Evolutionary conservation across 2,329 filamentous ascomycete genomes (phyloP), one percentile per base, ranked within the genome.

Genomic region (Neonectria neomacrospora): DNA sequence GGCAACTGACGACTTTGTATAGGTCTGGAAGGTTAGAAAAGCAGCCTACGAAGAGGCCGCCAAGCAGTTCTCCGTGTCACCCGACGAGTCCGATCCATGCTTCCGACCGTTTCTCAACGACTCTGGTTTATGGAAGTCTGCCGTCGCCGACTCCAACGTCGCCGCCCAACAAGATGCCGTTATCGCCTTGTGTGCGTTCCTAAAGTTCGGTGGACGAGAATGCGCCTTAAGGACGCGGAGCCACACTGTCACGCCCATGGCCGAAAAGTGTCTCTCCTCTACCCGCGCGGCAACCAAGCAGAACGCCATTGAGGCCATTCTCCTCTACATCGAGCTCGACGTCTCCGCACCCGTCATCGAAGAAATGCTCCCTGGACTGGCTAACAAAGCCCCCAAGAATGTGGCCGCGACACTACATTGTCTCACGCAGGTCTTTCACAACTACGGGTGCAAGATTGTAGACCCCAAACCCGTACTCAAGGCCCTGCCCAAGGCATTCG

Each of bases 101-200:
- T 97, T 99, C 73, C 87, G 89, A 71, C 93, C 95, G 1, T 99
- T 98, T 74, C 80, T 96, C 65, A 89, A 91, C 76, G 96, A 99
- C 70, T 85, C 94, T 1, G 83, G 89, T 66, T 78, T 99, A 64
- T 97, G 94, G 95, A 98, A 98, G 78, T 90, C 89, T 37, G 96
- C 94, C 1, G 95, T 96, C 7, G 89, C 90, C 72, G 96, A 99
- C 79, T 96, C 94, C 58, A 99, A 99, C 74, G 96, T 99, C 62
- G 96, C 95, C 18, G 96, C 96, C 34, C 96, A 99, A 78, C 91
- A 96, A 80, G 96, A 99, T 72, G 96, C 92, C 65, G 88, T 99
- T 51, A 89, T 87, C 51, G 91, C 95, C 39, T 87, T 97, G 73
- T 97, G 94, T 79, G 90, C 93, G 1, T 99, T 98, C 77, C 85